Evolutionary conservation across 129 eudicot genomes (phyloP).

Genomic region (Flaveria sonorensis): DNA sequence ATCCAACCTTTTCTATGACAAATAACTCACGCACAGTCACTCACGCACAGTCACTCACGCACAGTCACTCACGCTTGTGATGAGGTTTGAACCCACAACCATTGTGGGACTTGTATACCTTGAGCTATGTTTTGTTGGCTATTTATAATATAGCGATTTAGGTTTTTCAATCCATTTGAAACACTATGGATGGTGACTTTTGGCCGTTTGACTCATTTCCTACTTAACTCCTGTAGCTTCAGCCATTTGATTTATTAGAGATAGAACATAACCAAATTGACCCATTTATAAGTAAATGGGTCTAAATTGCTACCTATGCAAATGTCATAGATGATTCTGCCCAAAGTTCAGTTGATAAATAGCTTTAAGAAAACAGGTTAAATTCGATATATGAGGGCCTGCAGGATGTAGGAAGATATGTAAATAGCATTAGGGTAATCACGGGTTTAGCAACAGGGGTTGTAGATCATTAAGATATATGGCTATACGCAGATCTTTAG

Average conservation of each 20-base stretch:
- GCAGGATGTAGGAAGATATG: too few species aligned
- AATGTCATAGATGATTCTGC: background rate
- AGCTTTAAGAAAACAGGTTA: too few species aligned
- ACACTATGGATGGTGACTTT: background rate
- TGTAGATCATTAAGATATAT: too few species aligned
- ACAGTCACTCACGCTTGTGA: background rate
- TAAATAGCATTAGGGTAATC: too few species aligned
- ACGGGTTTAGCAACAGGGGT: too few species aligned
- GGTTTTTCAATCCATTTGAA: background rate
- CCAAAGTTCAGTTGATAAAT: background rate
- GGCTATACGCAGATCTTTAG: too few species aligned
- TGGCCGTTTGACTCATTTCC: background rate
- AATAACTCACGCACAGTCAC: background rate
- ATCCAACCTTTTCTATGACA: background rate
- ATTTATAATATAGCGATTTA: background rate
- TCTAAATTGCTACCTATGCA: background rate
- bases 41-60: background rate
- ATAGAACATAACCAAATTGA: background rate
- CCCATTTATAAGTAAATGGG: background rate
- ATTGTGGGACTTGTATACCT: background rate
- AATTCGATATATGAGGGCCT: too few species aligned
- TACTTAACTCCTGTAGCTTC: background rate
- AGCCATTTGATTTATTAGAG: background rate
- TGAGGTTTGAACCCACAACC: slow-evolving; percentile 1
- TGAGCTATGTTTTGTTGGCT: background rate